phyloP scores from a whole-genome alignment of 2,329 filamentous ascomycete species.

The Scedosporium aurantiacum region DNA sequence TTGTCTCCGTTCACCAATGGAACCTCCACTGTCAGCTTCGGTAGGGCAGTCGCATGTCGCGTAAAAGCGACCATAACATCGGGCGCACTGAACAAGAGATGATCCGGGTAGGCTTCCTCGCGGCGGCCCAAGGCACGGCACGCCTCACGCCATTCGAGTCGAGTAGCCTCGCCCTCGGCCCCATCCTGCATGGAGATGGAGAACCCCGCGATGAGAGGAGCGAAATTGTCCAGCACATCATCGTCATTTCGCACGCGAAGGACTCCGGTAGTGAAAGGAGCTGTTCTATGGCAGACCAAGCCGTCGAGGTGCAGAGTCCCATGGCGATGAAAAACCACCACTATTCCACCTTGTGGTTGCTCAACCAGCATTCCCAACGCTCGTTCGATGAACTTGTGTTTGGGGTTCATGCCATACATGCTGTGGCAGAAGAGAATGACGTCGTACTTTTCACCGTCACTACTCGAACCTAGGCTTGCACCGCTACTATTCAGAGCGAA shows the following conservation, averaged over 20 bases:
- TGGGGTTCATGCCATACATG: slow-evolving; percentile 48
- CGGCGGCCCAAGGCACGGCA: slow-evolving; percentile 36
- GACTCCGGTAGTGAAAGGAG: slow-evolving; percentile 33
- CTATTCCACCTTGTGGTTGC: slow-evolving; percentile 26
- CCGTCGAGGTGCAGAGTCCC: slow-evolving; percentile 29
- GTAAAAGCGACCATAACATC: slow-evolving; percentile 40
- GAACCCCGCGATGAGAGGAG: slow-evolving; percentile 40
- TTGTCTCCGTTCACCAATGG: slow-evolving; percentile 18
- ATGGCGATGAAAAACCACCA: slow-evolving; percentile 46
- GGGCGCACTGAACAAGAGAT: slow-evolving; percentile 38
- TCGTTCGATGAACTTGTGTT: slow-evolving; percentile 30
- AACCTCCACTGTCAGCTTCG: slow-evolving; percentile 30
- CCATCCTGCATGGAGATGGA: slow-evolving; percentile 19
- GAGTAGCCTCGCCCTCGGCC: slow-evolving; percentile 15
- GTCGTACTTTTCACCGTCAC: slow-evolving; percentile 32
- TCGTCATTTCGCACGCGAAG: slow-evolving; percentile 33
- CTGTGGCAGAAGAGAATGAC: slow-evolving; percentile 52
- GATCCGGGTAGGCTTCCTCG: slow-evolving; percentile 21
- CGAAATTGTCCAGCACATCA: slow-evolving; percentile 35
- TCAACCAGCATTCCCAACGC: slow-evolving; percentile 36
- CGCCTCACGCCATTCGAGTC: slow-evolving; percentile 34
- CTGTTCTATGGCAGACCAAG: slow-evolving; percentile 35
- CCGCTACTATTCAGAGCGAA: slow-evolving; percentile 25
- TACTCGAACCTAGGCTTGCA: slow-evolving; percentile 11
- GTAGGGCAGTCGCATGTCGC: slow-evolving; percentile 21